A percentile compares a stretch with the other conserved stretches of the same genome.
These are phyloP conservation scores for Iris macrosiphon DNA, from an alignment of 106 monocot species.

Conservation along the genomic window DNA sequence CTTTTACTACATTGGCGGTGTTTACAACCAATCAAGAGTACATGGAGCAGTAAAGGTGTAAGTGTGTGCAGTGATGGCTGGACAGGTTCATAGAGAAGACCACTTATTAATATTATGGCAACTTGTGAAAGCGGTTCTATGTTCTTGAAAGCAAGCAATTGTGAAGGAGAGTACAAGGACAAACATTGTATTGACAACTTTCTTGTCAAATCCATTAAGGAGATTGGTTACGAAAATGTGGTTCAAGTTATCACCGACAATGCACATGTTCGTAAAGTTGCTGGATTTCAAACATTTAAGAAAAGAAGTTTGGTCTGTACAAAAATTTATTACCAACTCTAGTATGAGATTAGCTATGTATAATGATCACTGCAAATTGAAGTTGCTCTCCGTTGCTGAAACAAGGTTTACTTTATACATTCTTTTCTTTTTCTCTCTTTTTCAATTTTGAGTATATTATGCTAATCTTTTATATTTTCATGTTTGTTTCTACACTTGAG, in stretches of 20 bases:
- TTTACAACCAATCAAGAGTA: neutral
- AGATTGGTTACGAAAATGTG: slow-evolving; percentile 3
- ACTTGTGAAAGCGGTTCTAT: slow-evolving; percentile 3
- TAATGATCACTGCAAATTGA: neutral
- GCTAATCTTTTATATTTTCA: neutral
- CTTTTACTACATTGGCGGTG: too few relatives aligned
- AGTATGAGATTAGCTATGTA: too few relatives aligned
- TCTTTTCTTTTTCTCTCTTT: too few relatives aligned
- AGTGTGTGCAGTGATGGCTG: neutral
- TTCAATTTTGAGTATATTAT: neutral
- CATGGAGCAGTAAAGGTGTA: too few relatives aligned
- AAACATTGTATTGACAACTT: slow-evolving; percentile 1
- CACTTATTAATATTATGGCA: neutral
- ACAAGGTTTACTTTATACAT: neutral
- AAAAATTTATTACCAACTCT: too few relatives aligned
- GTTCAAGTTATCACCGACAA: neutral
- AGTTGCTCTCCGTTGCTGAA: slow-evolving; percentile 1
- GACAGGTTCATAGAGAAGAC: neutral
- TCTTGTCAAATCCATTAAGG: slow-evolving; percentile 1
- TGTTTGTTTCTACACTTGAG: neutral
- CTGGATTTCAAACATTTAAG: neutral
- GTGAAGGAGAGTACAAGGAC: neutral
- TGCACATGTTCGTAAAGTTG: neutral
- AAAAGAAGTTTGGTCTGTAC: too few relatives aligned
- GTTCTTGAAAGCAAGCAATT: too few relatives aligned